Conservation (phyloP, 2,329 filamentous ascomycete genomes). For the Byssochlamys sp. region DNA sequence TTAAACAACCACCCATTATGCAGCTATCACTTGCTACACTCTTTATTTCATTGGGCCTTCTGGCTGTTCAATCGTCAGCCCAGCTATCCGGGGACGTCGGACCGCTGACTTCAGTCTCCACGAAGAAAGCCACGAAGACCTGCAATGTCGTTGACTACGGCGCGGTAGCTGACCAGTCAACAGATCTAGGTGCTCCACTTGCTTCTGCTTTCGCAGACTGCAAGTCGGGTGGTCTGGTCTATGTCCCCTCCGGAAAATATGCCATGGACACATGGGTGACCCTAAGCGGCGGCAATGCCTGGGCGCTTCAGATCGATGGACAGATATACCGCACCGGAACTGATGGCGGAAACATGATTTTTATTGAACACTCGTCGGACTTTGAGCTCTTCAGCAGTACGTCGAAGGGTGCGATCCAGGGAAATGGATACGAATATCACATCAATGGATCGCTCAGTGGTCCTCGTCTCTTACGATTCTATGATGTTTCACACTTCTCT, state of each 20-base stretch:
- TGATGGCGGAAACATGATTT: slow-evolving; percentile 45
- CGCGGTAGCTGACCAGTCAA: slow-evolving; percentile 42
- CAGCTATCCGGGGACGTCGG: slow-evolving; percentile 37
- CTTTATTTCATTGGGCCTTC: neutral
- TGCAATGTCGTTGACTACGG: slow-evolving; percentile 48
- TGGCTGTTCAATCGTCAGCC: slow-evolving; percentile 11
- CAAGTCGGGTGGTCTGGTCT: slow-evolving; percentile 42
- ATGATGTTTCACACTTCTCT: slow-evolving; percentile 38
- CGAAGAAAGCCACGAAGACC: slow-evolving; percentile 40
- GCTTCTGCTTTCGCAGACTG: slow-evolving; percentile 42
- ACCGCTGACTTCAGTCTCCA: slow-evolving; percentile 32
- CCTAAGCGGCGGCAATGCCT: slow-evolving; percentile 38
- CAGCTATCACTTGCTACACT: neutral
- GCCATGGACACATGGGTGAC: slow-evolving; percentile 43
- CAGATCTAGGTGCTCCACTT: slow-evolving; percentile 43
- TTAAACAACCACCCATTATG: neutral
- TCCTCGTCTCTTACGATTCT: slow-evolving; percentile 39
- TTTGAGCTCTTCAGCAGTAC: slow-evolving; percentile 48
- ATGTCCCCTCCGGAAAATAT: slow-evolving; percentile 43
- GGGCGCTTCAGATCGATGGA: slow-evolving; percentile 46
- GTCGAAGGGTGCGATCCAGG: slow-evolving; percentile 44
- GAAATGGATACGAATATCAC: slow-evolving; percentile 43
- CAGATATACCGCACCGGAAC: slow-evolving; percentile 44
- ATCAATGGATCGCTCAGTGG: slow-evolving; percentile 31
- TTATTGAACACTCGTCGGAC: slow-evolving; percentile 41